Conservation (phyloP, 108 stramenopile genomes). For the Nitzschia inconspicua region DNA sequence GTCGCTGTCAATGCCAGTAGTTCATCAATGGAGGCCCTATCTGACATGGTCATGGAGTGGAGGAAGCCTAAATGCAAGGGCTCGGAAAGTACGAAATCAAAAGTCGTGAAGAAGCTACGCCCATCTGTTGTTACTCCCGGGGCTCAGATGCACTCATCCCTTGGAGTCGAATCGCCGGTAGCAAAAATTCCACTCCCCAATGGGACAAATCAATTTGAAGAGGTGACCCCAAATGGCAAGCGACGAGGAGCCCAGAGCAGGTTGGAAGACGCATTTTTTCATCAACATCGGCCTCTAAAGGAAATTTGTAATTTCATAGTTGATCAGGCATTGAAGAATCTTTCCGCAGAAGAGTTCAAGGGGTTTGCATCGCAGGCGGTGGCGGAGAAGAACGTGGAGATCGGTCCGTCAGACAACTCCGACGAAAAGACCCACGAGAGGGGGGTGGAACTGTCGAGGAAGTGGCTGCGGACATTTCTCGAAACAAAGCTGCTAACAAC, state of each 20-base stretch:
- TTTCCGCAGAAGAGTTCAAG: conserved; percentile 4
- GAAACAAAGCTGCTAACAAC: not conserved
- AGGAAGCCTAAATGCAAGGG: too few relatives aligned
- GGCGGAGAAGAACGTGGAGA: conserved; percentile 1
- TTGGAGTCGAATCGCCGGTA: conserved; percentile 1
- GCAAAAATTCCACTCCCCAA: not conserved
- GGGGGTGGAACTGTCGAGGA: not conserved
- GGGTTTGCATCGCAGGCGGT: not conserved
- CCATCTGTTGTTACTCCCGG: conserved; percentile 44
- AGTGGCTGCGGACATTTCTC: not conserved
- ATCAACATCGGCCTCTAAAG: conserved; percentile 66
- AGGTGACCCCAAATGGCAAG: not conserved
- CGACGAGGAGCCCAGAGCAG: conserved; percentile 19
- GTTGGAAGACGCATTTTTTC: conserved; percentile 76
- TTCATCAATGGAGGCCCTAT: conserved; percentile 56
- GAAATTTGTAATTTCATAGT: conserved; percentile 63
- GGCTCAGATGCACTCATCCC: not conserved
- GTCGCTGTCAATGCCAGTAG: conserved; percentile 34
- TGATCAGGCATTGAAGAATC: conserved; percentile 39
- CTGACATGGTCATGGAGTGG: conserved; percentile 30
- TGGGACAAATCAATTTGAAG: too few relatives aligned
- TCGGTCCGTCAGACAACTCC: conserved; percentile 1
- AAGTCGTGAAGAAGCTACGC: conserved; percentile 57
- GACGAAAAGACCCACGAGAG: not conserved
- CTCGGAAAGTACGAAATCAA: too few relatives aligned